These are phyloP conservation scores for Acacia concinna DNA, from an alignment of 331 rosid genomes.

Conservation along the genomic window DNA sequence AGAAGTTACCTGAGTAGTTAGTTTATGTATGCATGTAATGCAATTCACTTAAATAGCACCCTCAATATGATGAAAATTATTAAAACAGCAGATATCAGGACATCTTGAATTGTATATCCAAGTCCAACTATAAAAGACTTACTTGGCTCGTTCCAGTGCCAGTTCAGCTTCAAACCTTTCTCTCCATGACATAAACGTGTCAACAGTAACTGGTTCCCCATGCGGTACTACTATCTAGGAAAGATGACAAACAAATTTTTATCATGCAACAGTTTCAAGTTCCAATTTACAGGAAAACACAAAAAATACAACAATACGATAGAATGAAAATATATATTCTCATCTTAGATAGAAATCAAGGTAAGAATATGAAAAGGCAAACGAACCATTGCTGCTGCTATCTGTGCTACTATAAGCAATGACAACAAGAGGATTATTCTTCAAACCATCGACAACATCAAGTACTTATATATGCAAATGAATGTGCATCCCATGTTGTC, in stretches of 20 bases:
- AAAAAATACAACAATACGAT: constrained; percentile 7
- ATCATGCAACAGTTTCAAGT: constrained; percentile 37
- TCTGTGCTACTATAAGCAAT: background rate
- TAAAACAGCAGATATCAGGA: constrained; percentile 9
- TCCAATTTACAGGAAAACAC: constrained; percentile 19
- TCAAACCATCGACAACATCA: background rate
- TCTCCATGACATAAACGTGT: constrained; percentile 94
- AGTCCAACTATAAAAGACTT: constrained; percentile 42
- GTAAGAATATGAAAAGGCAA: constrained; percentile 20
- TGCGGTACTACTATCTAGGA: constrained; percentile 84
- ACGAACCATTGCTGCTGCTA: constrained; percentile 4
- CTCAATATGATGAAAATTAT: background rate
- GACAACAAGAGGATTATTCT: constrained; percentile 15
- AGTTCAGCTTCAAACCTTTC: constrained; percentile 98
- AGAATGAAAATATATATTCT: constrained; percentile 14
- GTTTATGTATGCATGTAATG: background rate
- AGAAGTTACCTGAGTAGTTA: background rate
- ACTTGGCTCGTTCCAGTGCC: constrained; percentile 99
- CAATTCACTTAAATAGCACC: background rate
- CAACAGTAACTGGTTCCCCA: constrained; percentile 93
- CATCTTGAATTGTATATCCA: constrained; percentile 9
- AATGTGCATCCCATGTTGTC: constrained; percentile 1
- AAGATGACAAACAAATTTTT: constrained; percentile 24
- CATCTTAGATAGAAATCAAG: constrained; percentile 5
- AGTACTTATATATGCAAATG: constrained; percentile 4